These are phyloP conservation scores for Arachis hypogaea DNA, from an alignment of 306 rosid genomes.

Conservation along the genomic window DNA sequence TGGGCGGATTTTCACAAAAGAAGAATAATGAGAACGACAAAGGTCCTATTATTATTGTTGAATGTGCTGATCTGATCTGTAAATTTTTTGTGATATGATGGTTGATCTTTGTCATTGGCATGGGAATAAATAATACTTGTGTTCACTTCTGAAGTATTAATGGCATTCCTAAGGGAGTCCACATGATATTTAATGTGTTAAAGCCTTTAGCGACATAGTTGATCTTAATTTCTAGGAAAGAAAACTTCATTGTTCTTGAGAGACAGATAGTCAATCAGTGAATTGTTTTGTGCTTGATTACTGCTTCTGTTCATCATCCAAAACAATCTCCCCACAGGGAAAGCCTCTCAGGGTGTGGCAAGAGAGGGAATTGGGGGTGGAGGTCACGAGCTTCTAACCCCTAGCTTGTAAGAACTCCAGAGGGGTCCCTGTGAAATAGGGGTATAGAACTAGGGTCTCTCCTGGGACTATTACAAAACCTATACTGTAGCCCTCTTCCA, in stretches of 20 bases:
- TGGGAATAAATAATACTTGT: neutral
- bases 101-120: slow-evolving; percentile 16
- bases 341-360: too few species aligned
- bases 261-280: neutral
- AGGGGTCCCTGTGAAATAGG: too few species aligned
- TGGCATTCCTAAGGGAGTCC: slow-evolving; percentile 23
- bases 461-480: too few species aligned
- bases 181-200: slow-evolving; percentile 23
- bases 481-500: too few species aligned
- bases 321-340: neutral
- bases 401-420: too few species aligned
- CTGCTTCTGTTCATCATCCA: neutral
- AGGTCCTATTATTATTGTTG: slow-evolving; percentile 5
- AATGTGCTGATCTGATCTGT: slow-evolving; percentile 10
- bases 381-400: too few species aligned
- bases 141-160: slow-evolving; percentile 19
- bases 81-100: neutral
- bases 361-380: too few species aligned
- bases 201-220: slow-evolving; percentile 26
- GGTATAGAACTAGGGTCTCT: too few species aligned
- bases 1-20: neutral
- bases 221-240: slow-evolving; percentile 21
- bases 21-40: slow-evolving; percentile 22
- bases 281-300: slow-evolving; percentile 28
- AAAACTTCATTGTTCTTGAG: slow-evolving; percentile 24